These are phyloP conservation scores for Metarhizium anisopliae DNA, from an alignment of 2,329 filamentous ascomycete genomes.

Conservation along the genomic window DNA sequence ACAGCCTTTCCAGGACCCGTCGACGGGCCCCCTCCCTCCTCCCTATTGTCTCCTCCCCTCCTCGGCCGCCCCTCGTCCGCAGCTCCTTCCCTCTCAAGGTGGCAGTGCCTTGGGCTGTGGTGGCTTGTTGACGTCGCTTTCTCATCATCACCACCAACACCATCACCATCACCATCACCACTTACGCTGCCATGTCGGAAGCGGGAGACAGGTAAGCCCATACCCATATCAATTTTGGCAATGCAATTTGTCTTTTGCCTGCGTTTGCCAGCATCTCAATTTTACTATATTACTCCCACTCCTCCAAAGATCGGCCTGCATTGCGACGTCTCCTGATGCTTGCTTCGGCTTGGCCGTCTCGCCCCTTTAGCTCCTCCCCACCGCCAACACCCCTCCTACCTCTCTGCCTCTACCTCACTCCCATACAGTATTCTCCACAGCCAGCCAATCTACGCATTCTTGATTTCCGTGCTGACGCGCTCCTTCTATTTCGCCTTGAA, in stretches of 20 bases:
- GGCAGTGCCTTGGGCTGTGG: background rate
- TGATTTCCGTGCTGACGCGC: background rate
- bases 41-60: background rate
- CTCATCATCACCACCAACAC: background rate
- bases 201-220: slow-evolving; percentile 19
- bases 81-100: background rate
- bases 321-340: background rate
- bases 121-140: background rate
- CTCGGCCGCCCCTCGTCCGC: background rate
- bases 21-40: too few relatives aligned
- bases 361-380: background rate
- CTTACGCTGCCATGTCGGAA: slow-evolving; percentile 19
- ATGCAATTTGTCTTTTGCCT: background rate
- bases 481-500: background rate
- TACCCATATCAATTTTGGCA: background rate
- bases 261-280: background rate
- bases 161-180: background rate
- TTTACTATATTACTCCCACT: too few relatives aligned
- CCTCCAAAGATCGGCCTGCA: background rate
- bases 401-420: too few relatives aligned
- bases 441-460: background rate
- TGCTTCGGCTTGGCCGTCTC: background rate
- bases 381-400: background rate
- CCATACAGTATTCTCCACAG: background rate
- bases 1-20: too few relatives aligned